Percentiles rank a stretch among this genome's conserved stretches.
Conservation (phyloP, 2,329 filamentous ascomycete species). For the Aureobasidium sp. region DNA sequence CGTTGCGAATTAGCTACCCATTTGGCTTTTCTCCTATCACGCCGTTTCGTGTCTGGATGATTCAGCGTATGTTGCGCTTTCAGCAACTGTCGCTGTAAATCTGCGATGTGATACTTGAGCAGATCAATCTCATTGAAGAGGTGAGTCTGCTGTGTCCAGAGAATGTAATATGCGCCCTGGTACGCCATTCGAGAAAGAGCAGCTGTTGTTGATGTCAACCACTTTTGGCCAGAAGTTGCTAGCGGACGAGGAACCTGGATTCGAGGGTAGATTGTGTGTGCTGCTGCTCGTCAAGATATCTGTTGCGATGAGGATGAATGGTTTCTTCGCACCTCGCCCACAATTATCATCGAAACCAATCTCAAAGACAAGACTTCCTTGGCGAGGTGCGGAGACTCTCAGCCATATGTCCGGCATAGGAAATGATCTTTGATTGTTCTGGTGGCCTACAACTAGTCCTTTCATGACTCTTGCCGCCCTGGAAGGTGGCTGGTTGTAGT, state of each 20-base stretch:
- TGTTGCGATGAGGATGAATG: background rate
- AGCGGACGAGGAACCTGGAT: background rate
- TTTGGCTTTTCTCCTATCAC: constrained; percentile 3
- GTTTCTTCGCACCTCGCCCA: background rate
- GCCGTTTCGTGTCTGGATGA: background rate
- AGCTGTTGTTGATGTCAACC: background rate
- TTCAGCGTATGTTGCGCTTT: background rate
- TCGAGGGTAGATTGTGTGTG: background rate
- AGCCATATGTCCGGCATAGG: background rate
- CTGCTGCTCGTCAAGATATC: background rate
- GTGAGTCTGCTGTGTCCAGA: constrained; percentile 4
- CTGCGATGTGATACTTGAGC: background rate
- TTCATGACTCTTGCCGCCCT: background rate
- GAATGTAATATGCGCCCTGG: background rate
- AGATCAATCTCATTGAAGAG: constrained; percentile 2
- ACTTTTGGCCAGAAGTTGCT: background rate
- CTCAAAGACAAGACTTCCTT: background rate
- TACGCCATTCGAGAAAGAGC: background rate
- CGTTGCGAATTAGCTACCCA: background rate
- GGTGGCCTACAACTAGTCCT: background rate
- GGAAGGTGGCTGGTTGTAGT: background rate
- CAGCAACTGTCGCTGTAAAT: background rate
- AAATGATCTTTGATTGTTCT: background rate
- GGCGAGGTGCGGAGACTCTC: background rate
- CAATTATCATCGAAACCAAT: background rate